Conservation (phyloP, 495 filamentous ascomycete species). For the Sabuloglossum arenarium region DNA sequence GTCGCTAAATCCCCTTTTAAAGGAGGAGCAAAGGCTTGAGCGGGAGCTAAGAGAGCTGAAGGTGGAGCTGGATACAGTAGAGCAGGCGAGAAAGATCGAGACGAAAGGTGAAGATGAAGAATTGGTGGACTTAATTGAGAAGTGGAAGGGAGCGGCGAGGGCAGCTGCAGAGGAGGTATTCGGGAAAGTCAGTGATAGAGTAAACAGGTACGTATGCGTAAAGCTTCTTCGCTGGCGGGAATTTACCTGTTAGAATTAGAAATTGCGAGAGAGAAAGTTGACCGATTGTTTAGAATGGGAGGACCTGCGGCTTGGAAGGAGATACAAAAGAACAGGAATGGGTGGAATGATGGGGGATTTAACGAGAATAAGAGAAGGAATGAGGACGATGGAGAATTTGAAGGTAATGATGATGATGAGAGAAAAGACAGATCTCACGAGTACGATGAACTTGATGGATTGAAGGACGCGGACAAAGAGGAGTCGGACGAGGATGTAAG, state of each 20-base stretch:
- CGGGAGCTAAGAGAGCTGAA: neutral
- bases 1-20: neutral
- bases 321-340: slow-evolving; percentile 20
- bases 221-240: neutral
- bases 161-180: slow-evolving; percentile 32
- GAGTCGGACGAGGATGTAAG: slow-evolving; percentile 1
- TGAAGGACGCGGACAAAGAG: neutral
- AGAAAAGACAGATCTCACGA: slow-evolving; percentile 18
- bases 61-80: slow-evolving; percentile 4
- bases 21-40: slow-evolving; percentile 1
- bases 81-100: slow-evolving; percentile 6
- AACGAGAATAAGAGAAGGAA: slow-evolving; percentile 12
- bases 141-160: slow-evolving; percentile 27
- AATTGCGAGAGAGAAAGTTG: neutral
- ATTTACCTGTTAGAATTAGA: neutral
- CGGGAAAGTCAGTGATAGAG: slow-evolving; percentile 13
- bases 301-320: slow-evolving; percentile 33
- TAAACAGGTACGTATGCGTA: slow-evolving; percentile 4
- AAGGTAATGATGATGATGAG: slow-evolving; percentile 16
- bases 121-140: slow-evolving; percentile 8
- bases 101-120: slow-evolving; percentile 2
- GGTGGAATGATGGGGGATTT: slow-evolving; percentile 17
- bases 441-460: slow-evolving; percentile 5
- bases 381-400: slow-evolving; percentile 9
- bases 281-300: slow-evolving; percentile 24